phyloP scores from a whole-genome alignment of 306 rosid species.

The Mimosa bimucronata region DNA sequence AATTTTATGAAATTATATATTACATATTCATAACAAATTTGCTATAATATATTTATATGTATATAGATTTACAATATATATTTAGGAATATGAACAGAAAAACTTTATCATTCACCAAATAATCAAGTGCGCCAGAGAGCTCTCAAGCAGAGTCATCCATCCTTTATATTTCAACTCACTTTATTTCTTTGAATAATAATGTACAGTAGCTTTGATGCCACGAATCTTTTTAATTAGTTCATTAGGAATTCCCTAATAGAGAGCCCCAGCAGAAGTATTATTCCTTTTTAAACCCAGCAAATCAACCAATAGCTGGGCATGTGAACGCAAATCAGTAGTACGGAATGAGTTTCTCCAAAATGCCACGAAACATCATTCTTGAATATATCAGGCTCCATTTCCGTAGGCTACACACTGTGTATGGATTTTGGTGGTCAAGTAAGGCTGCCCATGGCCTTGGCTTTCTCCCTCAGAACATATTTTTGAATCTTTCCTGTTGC shows the following conservation, averaged over 20 bases:
- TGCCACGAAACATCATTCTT: not conserved
- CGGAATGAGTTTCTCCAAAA: not conserved
- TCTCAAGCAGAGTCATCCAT: no score
- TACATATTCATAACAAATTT: no score
- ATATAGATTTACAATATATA: no score
- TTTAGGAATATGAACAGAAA: no score
- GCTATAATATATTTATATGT: no score
- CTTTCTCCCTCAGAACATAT: constrained; percentile 67
- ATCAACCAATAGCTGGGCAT: no score
- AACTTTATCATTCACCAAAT: no score
- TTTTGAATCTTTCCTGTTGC: constrained; percentile 84
- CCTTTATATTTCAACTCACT: not conserved
- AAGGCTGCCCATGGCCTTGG: constrained; percentile 65
- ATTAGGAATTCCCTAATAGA: not conserved
- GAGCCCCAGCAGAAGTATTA: not conserved
- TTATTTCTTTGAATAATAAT: not conserved
- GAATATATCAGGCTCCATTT: no score
- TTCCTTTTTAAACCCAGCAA: no score
- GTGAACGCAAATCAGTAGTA: not conserved
- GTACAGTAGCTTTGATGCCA: not conserved
- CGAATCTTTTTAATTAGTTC: not conserved
- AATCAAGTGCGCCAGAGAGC: no score
- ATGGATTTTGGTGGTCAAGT: not conserved
- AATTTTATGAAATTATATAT: not conserved
- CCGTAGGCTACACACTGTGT: no score